These are phyloP conservation scores for Iris macrosiphon DNA, from an alignment of 106 monocot species.

Conservation along the genomic window DNA sequence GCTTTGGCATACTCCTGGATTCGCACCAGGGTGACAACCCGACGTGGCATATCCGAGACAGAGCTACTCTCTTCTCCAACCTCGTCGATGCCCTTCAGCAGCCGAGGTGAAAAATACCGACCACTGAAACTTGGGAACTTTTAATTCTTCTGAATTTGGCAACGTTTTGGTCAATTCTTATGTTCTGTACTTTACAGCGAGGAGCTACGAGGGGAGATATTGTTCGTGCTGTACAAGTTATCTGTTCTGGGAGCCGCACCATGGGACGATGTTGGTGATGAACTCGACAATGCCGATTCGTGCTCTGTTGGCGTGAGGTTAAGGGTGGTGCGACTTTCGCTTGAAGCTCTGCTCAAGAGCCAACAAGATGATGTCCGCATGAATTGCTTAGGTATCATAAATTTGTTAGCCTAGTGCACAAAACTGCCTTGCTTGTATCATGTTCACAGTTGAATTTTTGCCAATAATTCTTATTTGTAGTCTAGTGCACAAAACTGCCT, in stretches of 20 bases:
- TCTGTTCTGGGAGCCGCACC: slow-evolving; percentile 36
- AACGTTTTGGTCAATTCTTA: background rate
- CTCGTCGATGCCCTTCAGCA: slow-evolving; percentile 68
- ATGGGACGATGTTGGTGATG: slow-evolving; percentile 29
- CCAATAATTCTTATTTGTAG: too few relatives aligned
- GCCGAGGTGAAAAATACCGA: slow-evolving; percentile 51
- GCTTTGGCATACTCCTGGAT: slow-evolving; percentile 72
- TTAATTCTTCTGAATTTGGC: background rate
- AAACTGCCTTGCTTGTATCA: background rate
- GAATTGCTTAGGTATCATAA: slow-evolving; percentile 76
- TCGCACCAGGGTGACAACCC: slow-evolving; percentile 21
- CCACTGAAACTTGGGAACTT: background rate
- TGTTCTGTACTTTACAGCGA: slow-evolving; percentile 43
- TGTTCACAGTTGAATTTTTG: too few relatives aligned
- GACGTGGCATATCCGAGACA: slow-evolving; percentile 39
- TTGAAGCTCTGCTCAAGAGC: slow-evolving; percentile 78
- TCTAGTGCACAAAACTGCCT: too few relatives aligned
- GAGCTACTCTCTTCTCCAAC: slow-evolving; percentile 53
- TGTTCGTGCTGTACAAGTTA: slow-evolving; percentile 86
- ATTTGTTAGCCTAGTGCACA: background rate
- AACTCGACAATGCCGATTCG: slow-evolving; percentile 12
- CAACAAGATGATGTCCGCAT: slow-evolving; percentile 78
- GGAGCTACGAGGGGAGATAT: slow-evolving; percentile 83
- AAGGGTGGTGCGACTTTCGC: slow-evolving; percentile 33
- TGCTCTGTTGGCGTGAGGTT: slow-evolving; percentile 8